These are phyloP conservation scores for Prunus davidiana DNA, from an alignment of 306 rosid genomes.

Conservation along the genomic window DNA sequence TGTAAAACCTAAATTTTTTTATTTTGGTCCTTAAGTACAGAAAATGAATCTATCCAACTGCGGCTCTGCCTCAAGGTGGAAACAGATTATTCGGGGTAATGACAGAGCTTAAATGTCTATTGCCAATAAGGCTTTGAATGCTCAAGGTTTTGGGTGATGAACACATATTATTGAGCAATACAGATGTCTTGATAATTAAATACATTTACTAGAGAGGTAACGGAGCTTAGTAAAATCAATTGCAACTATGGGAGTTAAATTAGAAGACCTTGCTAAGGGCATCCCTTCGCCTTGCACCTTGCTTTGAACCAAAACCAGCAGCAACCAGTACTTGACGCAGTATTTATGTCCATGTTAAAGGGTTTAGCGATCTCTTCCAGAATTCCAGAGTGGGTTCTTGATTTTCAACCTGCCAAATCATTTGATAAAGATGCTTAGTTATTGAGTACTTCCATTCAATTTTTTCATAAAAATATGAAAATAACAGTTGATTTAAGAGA, in stretches of 20 bases:
- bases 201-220: neutral
- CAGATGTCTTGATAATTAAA: neutral
- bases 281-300: constrained; percentile 58
- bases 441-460: constrained; percentile 9
- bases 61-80: neutral
- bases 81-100: neutral
- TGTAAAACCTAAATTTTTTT: too few relatives aligned
- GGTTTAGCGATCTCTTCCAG: constrained; percentile 78
- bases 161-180: neutral
- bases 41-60: neutral
- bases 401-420: constrained; percentile 67
- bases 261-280: constrained; percentile 64
- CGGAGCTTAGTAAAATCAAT: neutral
- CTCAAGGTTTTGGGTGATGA: neutral
- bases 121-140: neutral
- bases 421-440: constrained; percentile 17
- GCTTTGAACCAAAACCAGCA: constrained; percentile 91
- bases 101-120: neutral
- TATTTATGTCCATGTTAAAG: constrained; percentile 91
- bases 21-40: neutral
- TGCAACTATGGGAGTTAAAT: neutral
- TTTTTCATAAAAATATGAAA: neutral
- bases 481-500: neutral
- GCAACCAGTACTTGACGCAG: constrained; percentile 86
- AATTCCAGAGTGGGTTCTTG: constrained; percentile 53